Evolutionary conservation across 768 basidiomycete genomes (phyloP), one percentile per base, ranked within the genome.

Genomic region (Candolleomyces efflorescens): DNA sequence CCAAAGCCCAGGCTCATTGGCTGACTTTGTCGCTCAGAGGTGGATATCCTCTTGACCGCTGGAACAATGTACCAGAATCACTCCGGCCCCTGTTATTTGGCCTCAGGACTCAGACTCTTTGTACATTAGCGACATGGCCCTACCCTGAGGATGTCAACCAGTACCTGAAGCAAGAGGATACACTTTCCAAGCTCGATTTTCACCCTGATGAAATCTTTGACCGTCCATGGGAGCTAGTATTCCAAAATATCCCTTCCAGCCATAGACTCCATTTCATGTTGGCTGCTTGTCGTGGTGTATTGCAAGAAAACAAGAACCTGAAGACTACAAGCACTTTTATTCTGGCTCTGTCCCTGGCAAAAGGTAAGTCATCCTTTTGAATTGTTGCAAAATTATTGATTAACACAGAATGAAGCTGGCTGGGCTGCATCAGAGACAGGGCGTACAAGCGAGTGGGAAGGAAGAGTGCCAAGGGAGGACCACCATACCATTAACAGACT

Each of bases 381-480:
- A 22, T 20, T 18, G 13, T 48, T 24, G 46, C 3, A 24, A 20
- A 46, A 7, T 9, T 17, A 5, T 22, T 48, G 22, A 22, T 22
- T 18, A 6, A 10, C 20, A 26, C 22, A 22, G 11, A 13, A 6
- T 7, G 20, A 1, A 53, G 51, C 37, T 17, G 37, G 36, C 2
- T n/a, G 18, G 7, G 2, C 22, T 17, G 37, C 37, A 9, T 2
- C 10, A 13, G 51, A 53, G 39, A 53, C 51, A 6, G 51, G 37
- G 13, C 51, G 51, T n/a, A 37, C 51, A 11, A 53, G 51, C 20
- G 51, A 53, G 22, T 53, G 51, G 51, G 32, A 26, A n/a, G n/a
- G n/a, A n/a, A n/a, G n/a, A n/a, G n/a, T n/a, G n/a, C n/a, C n/a
- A n/a, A n/a, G n/a, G n/a, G n/a, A n/a, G n/a, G n/a, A n/a, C n/a